These are phyloP conservation scores for Phyllachora maydis DNA, from an alignment of 2,329 filamentous ascomycete species.

Conservation along the genomic window DNA sequence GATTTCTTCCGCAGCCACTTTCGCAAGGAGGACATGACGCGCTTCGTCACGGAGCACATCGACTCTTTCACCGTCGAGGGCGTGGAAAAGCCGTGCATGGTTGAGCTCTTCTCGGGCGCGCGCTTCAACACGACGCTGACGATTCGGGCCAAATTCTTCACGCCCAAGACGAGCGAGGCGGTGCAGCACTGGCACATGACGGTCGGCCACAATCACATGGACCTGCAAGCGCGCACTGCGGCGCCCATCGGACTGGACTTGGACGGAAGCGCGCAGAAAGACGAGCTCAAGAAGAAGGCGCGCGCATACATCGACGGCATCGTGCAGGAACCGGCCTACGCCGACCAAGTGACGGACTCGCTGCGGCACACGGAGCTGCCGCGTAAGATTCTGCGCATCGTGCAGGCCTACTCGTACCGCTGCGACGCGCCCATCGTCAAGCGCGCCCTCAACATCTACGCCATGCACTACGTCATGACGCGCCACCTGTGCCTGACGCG, in stretches of 20 bases:
- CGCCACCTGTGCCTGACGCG: constrained; percentile 30
- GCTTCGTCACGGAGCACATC: constrained; percentile 27
- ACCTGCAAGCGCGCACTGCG: constrained; percentile 18
- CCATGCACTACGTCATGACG: constrained; percentile 34
- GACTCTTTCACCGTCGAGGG: constrained; percentile 19
- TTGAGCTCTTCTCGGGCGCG: constrained; percentile 26
- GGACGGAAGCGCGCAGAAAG: constrained; percentile 16
- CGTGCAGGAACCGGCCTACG: constrained; percentile 22
- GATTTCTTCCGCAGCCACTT: constrained; percentile 27
- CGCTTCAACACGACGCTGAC: constrained; percentile 21
- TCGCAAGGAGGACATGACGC: constrained; percentile 23
- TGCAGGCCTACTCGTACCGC: constrained; percentile 23
- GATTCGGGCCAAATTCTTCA: constrained; percentile 30
- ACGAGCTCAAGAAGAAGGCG: constrained; percentile 21
- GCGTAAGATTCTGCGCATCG: constrained; percentile 21
- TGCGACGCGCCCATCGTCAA: constrained; percentile 25
- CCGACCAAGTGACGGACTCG: constrained; percentile 27
- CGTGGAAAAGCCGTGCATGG: constrained; percentile 16
- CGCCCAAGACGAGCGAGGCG: constrained; percentile 22
- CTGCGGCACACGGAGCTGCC: constrained; percentile 23
- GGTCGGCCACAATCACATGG: constrained; percentile 13
- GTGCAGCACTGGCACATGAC: constrained; percentile 28
- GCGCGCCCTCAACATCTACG: constrained; percentile 30
- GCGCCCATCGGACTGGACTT: constrained; percentile 29
- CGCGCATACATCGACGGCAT: constrained; percentile 28